Evolutionary conservation across 1,284 basidiomycete species (phyloP), one percentile per base, ranked within the genome.

Genomic region (Tilletia caries): DNA sequence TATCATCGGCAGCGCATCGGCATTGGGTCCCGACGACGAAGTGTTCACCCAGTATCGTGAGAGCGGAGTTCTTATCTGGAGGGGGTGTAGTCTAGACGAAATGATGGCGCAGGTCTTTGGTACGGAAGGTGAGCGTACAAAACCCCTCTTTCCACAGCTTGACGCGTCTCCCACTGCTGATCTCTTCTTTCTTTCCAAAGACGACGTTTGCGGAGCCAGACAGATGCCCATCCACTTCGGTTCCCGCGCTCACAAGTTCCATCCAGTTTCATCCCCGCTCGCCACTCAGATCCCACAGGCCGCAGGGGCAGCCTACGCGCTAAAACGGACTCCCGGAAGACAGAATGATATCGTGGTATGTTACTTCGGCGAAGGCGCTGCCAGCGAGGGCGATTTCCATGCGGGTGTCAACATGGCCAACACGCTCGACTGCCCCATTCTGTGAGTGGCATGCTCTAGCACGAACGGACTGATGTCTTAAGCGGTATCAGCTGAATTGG

Each of bases 241-340:
- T 8, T 93, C 92, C 3, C 87, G 88, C 1, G 85, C 89, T 69
- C 88, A 91, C 73, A 93, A 95, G 82, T 95, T 95, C 82, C 92
- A 95, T 84, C 93, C 92, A 34, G 95, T 97, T 73, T 95, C 93
- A 3, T 93, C 92, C 12, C 92, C 94, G 0, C 86, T 97, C n/a
- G 92, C 91, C 1, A 97, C 94, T 0, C 94, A 97, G 84, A 93
- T 97, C 73, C 95, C 94, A 0, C 93, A 96, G 84, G 95, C 93
- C 6, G 93, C 94, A 0, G 95, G 95, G 4, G 92, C 95, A 3
- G 94, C 88, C 0, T 96, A 92, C 81, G 92, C 93, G 1, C 86
- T 97, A 67, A 91, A 91, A 80, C 88, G 92, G 3, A 90, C 90
- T 71, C 91, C 91, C 0, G 85, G 85, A 46, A 87, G 93, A 50